phyloP scores from a whole-genome alignment of 75 land plant species.

The Selaginella tamariscina region DNA sequence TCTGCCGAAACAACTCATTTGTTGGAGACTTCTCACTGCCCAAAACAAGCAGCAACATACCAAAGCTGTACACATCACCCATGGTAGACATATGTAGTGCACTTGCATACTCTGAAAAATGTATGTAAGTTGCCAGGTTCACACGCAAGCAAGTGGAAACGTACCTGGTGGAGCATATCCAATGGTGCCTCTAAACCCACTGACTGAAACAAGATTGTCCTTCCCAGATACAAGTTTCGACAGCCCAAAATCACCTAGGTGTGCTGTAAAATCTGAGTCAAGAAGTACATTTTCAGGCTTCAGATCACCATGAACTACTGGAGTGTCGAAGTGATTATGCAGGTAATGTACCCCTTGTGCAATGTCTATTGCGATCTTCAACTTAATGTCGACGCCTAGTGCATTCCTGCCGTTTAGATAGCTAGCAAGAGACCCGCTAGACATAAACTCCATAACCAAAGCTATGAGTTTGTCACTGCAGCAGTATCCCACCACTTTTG shows the following conservation, averaged over 20 bases:
- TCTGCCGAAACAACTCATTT: not conserved
- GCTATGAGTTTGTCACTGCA: slow-evolving; percentile 23
- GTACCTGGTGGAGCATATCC: slow-evolving; percentile 9
- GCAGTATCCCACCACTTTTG: slow-evolving; percentile 50
- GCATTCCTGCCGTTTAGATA: slow-evolving; percentile 24
- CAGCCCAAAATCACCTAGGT: too few relatives aligned
- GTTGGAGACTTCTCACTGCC: not conserved
- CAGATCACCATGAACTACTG: too few relatives aligned
- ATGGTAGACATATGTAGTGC: not conserved
- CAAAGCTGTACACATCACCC: slow-evolving; percentile 12
- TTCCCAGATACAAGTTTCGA: not conserved
- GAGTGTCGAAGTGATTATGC: too few relatives aligned
- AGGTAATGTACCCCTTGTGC: too few relatives aligned
- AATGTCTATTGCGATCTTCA: too few relatives aligned
- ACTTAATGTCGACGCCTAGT: slow-evolving; percentile 14
- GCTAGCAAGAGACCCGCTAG: slow-evolving; percentile 46
- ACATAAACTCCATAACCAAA: slow-evolving; percentile 53
- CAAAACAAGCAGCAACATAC: not conserved
- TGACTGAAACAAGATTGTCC: not conserved
- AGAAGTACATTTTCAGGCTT: too few relatives aligned
- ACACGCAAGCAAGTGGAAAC: too few relatives aligned
- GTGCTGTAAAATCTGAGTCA: too few relatives aligned
- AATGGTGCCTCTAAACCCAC: not conserved
- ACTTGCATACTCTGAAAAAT: too few relatives aligned
- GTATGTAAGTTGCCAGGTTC: too few relatives aligned